Evolutionary conservation across 2,329 filamentous ascomycete species (phyloP).

Genomic region (Fusarium concolor): DNA sequence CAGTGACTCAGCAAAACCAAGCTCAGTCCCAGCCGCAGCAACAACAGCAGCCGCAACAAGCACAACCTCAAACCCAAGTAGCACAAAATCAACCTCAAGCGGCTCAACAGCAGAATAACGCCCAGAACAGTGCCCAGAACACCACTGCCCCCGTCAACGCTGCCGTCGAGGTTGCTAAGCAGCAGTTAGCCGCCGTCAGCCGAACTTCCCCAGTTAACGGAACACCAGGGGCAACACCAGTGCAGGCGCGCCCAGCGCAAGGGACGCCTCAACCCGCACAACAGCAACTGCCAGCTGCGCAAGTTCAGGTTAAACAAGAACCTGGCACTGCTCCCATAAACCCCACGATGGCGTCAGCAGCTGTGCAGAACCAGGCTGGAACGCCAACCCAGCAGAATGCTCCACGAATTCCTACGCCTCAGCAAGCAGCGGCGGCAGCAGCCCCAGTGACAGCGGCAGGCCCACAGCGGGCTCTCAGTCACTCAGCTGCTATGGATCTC

Average conservation of each 20-base stretch:
- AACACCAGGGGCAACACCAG: conserved; percentile 39
- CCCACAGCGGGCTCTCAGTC: conserved; percentile 58
- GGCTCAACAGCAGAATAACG: conserved; percentile 42
- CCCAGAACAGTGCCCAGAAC: conserved; percentile 47
- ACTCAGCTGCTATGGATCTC: conserved; percentile 62
- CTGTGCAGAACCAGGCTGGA: conserved; percentile 55
- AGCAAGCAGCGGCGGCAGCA: conserved; percentile 58
- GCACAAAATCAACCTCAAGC: conserved; percentile 36
- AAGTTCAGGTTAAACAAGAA: conserved; percentile 50
- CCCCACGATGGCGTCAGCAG: conserved; percentile 54
- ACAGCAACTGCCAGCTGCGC: conserved; percentile 29
- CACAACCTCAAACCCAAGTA: conserved; percentile 33
- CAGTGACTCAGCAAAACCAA: conserved; percentile 28
- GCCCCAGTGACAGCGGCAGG: conserved; percentile 53
- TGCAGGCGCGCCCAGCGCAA: conserved; percentile 46
- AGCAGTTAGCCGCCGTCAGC: conserved; percentile 49
- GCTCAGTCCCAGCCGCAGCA: conserved; percentile 31
- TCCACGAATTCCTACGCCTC: conserved; percentile 62
- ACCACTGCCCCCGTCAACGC: conserved; percentile 56
- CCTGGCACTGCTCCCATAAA: conserved; percentile 60
- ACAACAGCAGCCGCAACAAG: conserved; percentile 34
- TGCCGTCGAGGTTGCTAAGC: conserved; percentile 60
- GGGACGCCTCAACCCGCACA: conserved; percentile 43
- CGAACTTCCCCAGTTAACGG: conserved; percentile 49
- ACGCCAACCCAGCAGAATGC: conserved; percentile 64